Percentiles rank a stretch among this genome's conserved stretches.
phyloP scores from a whole-genome alignment of 2,329 filamentous ascomycete genomes.

The Sphaceloma murrayae region DNA sequence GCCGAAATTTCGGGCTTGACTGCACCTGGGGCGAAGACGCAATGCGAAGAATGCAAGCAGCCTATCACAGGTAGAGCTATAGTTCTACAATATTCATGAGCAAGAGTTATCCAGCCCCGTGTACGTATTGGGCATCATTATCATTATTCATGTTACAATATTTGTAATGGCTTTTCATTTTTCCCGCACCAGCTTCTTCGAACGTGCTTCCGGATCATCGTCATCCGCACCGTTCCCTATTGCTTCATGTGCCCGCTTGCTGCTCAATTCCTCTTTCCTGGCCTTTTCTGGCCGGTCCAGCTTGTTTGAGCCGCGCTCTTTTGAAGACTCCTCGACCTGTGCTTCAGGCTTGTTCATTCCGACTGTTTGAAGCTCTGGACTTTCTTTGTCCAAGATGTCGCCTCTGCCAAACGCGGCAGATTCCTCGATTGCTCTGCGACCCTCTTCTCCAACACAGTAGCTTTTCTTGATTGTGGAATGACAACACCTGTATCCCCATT shows the following conservation, averaged over 20 bases:
- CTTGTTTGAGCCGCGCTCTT: constrained; percentile 37
- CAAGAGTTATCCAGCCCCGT: too few species aligned
- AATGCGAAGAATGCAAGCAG: too few species aligned
- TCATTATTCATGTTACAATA: too few species aligned
- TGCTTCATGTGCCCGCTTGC: constrained; percentile 62
- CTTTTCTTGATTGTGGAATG: constrained; percentile 91
- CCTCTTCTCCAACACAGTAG: constrained; percentile 90
- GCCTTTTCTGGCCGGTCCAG: constrained; percentile 34
- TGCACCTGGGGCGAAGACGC: too few species aligned
- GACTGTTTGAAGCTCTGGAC: constrained; percentile 21
- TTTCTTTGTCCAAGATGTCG: constrained; percentile 31
- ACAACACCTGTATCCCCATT: constrained; percentile 95
- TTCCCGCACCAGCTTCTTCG: too few species aligned
- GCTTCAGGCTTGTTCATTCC: constrained; percentile 33
- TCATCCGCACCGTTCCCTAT: constrained; percentile 70
- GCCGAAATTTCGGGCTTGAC: too few species aligned
- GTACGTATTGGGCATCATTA: too few species aligned
- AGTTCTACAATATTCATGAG: too few species aligned
- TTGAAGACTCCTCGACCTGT: constrained; percentile 35
- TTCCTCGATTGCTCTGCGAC: constrained; percentile 69
- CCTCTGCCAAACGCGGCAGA: constrained; percentile 53
- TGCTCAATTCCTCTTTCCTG: constrained; percentile 29
- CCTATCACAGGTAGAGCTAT: too few species aligned
- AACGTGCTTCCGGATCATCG: constrained; percentile 51
- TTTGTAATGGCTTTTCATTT: too few species aligned